phyloP scores from a whole-genome alignment of 2,329 filamentous ascomycete genomes.

The Colletotrichum salicis region DNA sequence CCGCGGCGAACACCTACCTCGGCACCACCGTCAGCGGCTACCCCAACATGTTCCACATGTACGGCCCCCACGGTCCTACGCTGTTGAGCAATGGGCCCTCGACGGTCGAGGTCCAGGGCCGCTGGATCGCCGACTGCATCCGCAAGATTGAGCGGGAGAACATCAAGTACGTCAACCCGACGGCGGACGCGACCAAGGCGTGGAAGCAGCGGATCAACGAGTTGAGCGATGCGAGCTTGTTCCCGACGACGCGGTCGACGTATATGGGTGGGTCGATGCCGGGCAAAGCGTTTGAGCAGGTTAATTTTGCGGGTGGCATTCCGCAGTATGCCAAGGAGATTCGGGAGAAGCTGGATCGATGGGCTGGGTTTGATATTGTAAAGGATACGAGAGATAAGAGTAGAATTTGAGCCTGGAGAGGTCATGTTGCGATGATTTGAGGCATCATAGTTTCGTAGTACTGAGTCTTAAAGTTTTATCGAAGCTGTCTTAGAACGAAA shows the following conservation, averaged over 20 bases:
- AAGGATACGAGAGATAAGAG: slow-evolving; percentile 16
- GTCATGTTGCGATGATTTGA: neutral
- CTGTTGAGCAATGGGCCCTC: slow-evolving; percentile 66
- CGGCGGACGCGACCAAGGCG: slow-evolving; percentile 52
- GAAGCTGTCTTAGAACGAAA: slow-evolving; percentile 36
- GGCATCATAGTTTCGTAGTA: no score
- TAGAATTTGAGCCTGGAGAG: neutral
- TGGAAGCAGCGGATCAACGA: slow-evolving; percentile 64
- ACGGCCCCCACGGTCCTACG: slow-evolving; percentile 67
- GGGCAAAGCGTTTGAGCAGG: slow-evolving; percentile 51
- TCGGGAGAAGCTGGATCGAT: slow-evolving; percentile 45
- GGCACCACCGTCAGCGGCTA: slow-evolving; percentile 56
- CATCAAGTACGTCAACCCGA: slow-evolving; percentile 63
- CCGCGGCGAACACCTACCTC: slow-evolving; percentile 55
- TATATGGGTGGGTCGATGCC: slow-evolving; percentile 68
- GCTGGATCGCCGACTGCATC: slow-evolving; percentile 65
- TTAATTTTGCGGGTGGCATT: slow-evolving; percentile 54
- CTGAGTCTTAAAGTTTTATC: slow-evolving; percentile 51
- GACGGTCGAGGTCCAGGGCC: slow-evolving; percentile 64
- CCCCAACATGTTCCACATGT: slow-evolving; percentile 64
- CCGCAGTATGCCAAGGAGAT: slow-evolving; percentile 47
- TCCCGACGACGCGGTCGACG: slow-evolving; percentile 60
- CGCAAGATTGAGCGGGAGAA: slow-evolving; percentile 56
- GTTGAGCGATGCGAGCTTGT: slow-evolving; percentile 56
- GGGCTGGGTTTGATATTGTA: slow-evolving; percentile 49